phyloP scores from a whole-genome alignment of 371 early-diverging fungal species.

The Saksenaea vasiformis region DNA sequence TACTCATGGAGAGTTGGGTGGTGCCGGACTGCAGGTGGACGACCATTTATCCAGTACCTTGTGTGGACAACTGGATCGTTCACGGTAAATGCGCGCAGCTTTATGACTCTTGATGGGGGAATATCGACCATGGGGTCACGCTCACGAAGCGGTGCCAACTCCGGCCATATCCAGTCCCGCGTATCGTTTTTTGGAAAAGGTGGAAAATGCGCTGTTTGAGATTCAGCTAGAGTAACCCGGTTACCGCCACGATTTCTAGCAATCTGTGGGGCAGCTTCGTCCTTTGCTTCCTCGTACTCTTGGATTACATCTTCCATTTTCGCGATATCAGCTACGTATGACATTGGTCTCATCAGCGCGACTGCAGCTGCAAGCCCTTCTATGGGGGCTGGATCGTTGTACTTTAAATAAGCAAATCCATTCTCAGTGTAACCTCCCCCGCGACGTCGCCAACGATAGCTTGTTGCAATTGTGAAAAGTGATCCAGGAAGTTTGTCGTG shows the following conservation, averaged over 20 bases:
- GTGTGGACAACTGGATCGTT: conserved; percentile 22
- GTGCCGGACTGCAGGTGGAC: conserved; percentile 6
- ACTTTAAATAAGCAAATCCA: conserved; percentile 19
- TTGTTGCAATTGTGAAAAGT: conserved; percentile 28
- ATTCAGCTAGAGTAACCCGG: neutral
- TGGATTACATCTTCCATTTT: neutral
- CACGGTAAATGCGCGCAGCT: conserved; percentile 14
- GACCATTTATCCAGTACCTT: conserved; percentile 36
- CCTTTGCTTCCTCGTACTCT: neutral
- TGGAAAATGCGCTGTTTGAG: neutral
- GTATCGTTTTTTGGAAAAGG: conserved; percentile 14
- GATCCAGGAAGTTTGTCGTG: conserved; percentile 8
- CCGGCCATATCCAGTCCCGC: conserved; percentile 24
- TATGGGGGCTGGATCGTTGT: neutral
- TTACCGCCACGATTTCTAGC: neutral
- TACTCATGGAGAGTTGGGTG: conserved; percentile 2
- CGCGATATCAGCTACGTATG: neutral
- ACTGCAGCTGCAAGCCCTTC: neutral
- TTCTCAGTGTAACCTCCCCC: conserved; percentile 15
- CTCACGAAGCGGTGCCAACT: conserved; percentile 9
- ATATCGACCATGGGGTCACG: conserved; percentile 22
- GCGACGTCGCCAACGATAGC: conserved; percentile 21
- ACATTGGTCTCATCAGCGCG: neutral
- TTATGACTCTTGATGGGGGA: conserved; percentile 24
- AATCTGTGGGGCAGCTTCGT: neutral